Evolutionary conservation across 169 alveolate species (phyloP).

Genomic region (Eimeria acervulina): DNA sequence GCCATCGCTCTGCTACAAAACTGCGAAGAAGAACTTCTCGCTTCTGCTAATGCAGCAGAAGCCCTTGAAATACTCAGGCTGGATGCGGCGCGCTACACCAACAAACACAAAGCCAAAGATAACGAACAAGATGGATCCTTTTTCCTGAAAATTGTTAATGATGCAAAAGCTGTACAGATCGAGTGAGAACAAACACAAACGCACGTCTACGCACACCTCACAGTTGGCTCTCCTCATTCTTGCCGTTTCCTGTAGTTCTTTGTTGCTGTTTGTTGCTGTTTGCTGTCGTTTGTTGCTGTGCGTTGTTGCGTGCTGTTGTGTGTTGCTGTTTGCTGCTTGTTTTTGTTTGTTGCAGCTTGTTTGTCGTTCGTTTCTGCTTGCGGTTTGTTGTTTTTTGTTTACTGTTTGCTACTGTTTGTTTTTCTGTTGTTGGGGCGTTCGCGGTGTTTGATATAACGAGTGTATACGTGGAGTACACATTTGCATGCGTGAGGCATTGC

Average conservation of each 20-base stretch:
- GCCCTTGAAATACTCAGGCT: constrained; percentile 86
- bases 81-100: constrained; percentile 84
- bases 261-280: too few species aligned
- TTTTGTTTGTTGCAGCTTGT: neutral
- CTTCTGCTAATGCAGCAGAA: constrained; percentile 85
- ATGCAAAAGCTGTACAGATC: constrained; percentile 80
- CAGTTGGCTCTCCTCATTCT: too few species aligned
- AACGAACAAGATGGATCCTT: constrained; percentile 83
- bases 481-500: too few species aligned
- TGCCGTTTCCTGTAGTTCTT: too few species aligned
- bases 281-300: too few species aligned
- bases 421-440: too few species aligned
- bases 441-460: too few species aligned
- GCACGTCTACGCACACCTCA: neutral
- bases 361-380: neutral
- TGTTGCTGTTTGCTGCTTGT: too few species aligned
- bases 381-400: neutral
- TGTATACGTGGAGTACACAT: too few species aligned
- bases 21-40: constrained; percentile 81
- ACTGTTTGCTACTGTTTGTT: too few species aligned
- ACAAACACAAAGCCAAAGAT: constrained; percentile 47
- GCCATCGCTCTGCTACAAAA: constrained; percentile 84
- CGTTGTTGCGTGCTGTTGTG: too few species aligned
- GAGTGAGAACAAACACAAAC: constrained; percentile 40
- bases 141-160: constrained; percentile 83